Evolutionary conservation across 1,284 basidiomycete species (phyloP), one percentile per base, ranked within the genome.

Genomic region (Sphagnurus paluster): DNA sequence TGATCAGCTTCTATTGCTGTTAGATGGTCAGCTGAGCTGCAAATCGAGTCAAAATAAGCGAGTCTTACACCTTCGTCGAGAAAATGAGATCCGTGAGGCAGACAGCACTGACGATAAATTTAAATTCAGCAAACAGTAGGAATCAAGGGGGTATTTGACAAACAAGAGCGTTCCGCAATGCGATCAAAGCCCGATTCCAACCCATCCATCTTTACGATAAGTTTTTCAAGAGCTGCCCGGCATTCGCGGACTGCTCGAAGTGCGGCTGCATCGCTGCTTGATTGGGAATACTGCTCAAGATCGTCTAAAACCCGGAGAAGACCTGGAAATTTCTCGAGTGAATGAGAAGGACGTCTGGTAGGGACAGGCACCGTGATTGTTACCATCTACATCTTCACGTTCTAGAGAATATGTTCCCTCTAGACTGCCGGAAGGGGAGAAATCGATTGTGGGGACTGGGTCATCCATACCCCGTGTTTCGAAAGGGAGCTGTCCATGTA

Each of bases 401-500:
- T 85, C 84, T 2, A 94, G 65, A 0, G 79, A 74, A 59, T 90
- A 90, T 1, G 71, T 56, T 2, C 70, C 64, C 34, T 81, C 79
- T 14, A 64, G 66, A 42, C 67, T 73, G 19, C 83, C 83, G 0
- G 73, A 73, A 0, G 89, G 82, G 1, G 82, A 81, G 56, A 93
- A 84, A 55, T 93, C 90, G 51, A 93, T 79, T 3, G 71, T 74
- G 0, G 90, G 89, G 2, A 89, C 84, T 1, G 81, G 69, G 52
- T 87, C 86, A 33, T 90, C 87, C 79, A 91, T 79, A 10, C 84
- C 85, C 44, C 74, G 71, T 5, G 83, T 76, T 26, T 87, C 82
- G 57, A 91, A 94, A 0, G 91, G 92, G 3, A 94, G 70, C 56
- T 90, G 84, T 0, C 84, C 85, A 54, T 89, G 79, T 9, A 90